Conservation (phyloP, 805 yeast species). For the Huiozyma naganishii region DNA sequence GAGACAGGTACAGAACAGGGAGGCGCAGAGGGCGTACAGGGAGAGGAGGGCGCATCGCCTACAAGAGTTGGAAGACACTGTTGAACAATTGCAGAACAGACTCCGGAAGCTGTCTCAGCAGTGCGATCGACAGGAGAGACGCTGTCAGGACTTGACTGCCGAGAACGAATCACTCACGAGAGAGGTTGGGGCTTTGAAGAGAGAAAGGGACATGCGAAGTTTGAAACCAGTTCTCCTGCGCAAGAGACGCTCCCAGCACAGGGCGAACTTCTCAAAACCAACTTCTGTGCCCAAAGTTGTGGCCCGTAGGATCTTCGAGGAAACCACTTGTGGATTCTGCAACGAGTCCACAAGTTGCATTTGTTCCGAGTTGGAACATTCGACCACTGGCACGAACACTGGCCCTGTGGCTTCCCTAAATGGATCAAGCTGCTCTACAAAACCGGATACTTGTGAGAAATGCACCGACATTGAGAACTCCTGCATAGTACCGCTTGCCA, state of each 20-base stretch:
- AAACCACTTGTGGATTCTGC: conserved; percentile 69
- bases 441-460: conserved; percentile 43
- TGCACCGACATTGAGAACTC: conserved; percentile 29
- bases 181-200: too few species aligned
- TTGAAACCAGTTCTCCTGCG: too few species aligned
- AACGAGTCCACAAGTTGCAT: conserved; percentile 87
- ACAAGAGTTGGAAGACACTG: conserved; percentile 54
- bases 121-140: conserved; percentile 14
- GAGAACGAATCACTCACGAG: not conserved
- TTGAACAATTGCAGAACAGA: conserved; percentile 31
- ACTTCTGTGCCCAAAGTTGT: too few species aligned
- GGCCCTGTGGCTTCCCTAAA: too few species aligned
- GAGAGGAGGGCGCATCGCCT: conserved; percentile 79
- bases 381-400: conserved; percentile 18
- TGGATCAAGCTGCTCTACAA: conserved; percentile 30
- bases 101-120: conserved; percentile 55
- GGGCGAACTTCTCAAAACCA: too few species aligned
- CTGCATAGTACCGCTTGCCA: conserved; percentile 9
- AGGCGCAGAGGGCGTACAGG: conserved; percentile 88
- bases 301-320: too few species aligned
- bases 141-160: conserved; percentile 26
- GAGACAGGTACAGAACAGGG: conserved; percentile 81
- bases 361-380: conserved; percentile 61
- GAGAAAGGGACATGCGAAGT: too few species aligned
- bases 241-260: too few species aligned